Percentiles rank a stretch among this genome's conserved stretches.
These are phyloP conservation scores for Talaromyces sp. DNA, from an alignment of 2,329 filamentous ascomycete genomes.

Conservation along the genomic window DNA sequence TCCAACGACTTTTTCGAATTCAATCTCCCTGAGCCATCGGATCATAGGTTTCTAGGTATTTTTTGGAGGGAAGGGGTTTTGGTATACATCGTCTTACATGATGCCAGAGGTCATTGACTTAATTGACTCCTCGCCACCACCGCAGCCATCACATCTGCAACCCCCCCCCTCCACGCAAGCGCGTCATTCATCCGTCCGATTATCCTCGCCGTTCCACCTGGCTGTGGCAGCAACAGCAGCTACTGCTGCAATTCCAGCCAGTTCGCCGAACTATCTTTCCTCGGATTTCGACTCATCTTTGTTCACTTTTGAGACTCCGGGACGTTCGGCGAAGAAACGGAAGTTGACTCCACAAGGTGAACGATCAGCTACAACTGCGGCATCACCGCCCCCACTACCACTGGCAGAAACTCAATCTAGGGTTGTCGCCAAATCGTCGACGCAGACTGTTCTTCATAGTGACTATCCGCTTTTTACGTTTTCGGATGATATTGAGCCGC, in stretches of 20 bases:
- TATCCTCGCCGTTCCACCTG: background rate
- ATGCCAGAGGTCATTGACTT: conserved; percentile 42
- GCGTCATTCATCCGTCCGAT: conserved; percentile 5
- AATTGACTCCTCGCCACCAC: conserved; percentile 34
- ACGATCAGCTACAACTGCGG: background rate
- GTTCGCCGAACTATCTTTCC: conserved; percentile 18
- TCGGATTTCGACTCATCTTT: conserved; percentile 18
- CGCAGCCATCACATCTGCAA: conserved; percentile 14
- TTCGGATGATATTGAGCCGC: conserved; percentile 17
- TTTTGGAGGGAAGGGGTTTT: background rate
- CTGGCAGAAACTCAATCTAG: background rate
- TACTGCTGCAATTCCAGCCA: background rate
- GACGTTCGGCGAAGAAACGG: conserved; percentile 12
- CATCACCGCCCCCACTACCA: background rate
- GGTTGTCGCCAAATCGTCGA: background rate
- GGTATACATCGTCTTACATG: background rate
- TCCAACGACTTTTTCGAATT: background rate
- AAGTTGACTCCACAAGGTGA: conserved; percentile 10
- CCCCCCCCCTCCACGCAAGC: conserved; percentile 20
- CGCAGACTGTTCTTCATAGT: conserved; percentile 4
- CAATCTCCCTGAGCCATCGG: background rate
- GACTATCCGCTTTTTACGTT: conserved; percentile 16
- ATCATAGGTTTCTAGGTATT: background rate
- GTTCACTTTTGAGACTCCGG: conserved; percentile 18
- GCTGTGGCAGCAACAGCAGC: background rate